Percentiles rank a stretch among this genome's conserved stretches.
Evolutionary conservation across 495 filamentous ascomycete species (phyloP).

Genomic region (Platismatia glauca): DNA sequence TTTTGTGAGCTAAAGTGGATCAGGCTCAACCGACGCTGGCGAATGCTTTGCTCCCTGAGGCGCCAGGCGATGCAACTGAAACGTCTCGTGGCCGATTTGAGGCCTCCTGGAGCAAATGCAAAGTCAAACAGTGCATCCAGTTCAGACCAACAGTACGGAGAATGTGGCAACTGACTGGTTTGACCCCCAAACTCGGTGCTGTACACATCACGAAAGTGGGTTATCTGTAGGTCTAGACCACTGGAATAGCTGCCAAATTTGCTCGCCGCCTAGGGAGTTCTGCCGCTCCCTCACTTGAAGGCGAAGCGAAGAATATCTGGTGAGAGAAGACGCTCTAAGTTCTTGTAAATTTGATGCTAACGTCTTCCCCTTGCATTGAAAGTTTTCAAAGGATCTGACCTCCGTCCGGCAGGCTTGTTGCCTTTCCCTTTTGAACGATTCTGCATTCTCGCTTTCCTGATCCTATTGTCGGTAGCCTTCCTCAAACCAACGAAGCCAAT

Average conservation of each 20-base stretch:
- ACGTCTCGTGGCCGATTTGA: background rate
- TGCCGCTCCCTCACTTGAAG: background rate
- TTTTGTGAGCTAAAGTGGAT: background rate
- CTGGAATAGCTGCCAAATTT: background rate
- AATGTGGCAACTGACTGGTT: background rate
- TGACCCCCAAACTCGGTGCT: background rate
- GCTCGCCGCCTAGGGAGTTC: background rate
- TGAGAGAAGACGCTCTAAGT: background rate
- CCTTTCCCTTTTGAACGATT: slow-evolving; percentile 47
- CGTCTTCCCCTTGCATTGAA: slow-evolving; percentile 53
- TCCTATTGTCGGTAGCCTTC: slow-evolving; percentile 64
- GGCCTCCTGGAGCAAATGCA: background rate
- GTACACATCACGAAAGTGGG: background rate
- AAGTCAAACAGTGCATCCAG: background rate
- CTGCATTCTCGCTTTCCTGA: slow-evolving; percentile 60
- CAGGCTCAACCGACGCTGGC: background rate
- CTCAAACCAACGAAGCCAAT: slow-evolving; percentile 67
- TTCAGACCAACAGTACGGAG: background rate
- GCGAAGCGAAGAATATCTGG: background rate
- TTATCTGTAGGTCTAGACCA: background rate
- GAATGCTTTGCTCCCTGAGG: background rate
- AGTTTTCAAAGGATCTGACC: slow-evolving; percentile 77
- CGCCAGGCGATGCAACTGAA: background rate
- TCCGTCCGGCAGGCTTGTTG: slow-evolving; percentile 43
- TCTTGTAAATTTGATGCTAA: background rate